These are phyloP conservation scores for Phoenix dactylifera DNA, from an alignment of 176 grass and related monocot species.

Conservation along the genomic window DNA sequence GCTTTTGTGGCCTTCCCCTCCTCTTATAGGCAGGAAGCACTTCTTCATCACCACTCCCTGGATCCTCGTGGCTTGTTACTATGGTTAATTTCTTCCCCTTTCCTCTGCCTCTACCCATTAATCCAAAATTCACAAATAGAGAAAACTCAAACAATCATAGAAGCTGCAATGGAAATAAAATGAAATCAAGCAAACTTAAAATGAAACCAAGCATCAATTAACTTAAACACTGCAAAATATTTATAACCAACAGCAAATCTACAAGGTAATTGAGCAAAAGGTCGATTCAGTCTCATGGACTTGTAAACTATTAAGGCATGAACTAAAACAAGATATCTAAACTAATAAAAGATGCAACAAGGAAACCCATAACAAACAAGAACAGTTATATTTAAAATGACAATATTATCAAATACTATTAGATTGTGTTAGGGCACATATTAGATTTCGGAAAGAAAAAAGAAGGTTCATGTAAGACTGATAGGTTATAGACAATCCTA, in stretches of 20 bases:
- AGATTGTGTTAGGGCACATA: too few relatives aligned
- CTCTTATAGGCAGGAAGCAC: constrained; percentile 48
- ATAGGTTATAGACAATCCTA: too few relatives aligned
- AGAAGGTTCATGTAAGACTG: too few relatives aligned
- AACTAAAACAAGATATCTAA: too few relatives aligned
- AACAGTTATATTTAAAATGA: too few relatives aligned
- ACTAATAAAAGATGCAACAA: too few relatives aligned
- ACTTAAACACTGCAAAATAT: background rate
- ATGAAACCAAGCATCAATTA: background rate
- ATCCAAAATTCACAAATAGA: background rate
- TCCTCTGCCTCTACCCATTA: constrained; percentile 71
- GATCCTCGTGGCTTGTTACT: constrained; percentile 31
- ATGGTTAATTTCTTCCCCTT: constrained; percentile 50
- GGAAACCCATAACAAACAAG: too few relatives aligned
- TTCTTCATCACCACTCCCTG: constrained; percentile 57
- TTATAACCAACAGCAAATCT: background rate
- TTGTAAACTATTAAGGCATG: too few relatives aligned
- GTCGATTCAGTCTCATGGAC: too few relatives aligned
- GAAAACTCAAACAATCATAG: constrained; percentile 2
- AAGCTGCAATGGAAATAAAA: constrained; percentile 1
- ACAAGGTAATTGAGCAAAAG: too few relatives aligned
- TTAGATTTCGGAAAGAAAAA: too few relatives aligned
- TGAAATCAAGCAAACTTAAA: background rate
- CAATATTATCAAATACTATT: too few relatives aligned
- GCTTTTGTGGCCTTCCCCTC: constrained; percentile 54